Conservation (phyloP, 1,284 basidiomycete species). For the Mycena sp. region DNA sequence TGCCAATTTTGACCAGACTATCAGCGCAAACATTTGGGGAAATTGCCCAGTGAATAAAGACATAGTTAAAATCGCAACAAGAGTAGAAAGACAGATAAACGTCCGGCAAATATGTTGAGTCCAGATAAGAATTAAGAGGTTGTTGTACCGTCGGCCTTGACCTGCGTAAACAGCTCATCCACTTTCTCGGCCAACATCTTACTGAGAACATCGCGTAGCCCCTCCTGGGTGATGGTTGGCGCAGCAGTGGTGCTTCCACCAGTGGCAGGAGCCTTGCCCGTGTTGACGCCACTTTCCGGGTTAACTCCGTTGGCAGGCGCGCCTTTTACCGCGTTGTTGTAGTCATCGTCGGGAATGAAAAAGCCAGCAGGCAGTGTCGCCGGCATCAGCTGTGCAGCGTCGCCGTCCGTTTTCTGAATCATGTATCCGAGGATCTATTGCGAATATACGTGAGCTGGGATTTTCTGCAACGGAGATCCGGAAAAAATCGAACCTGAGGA, state of each 20-base stretch:
- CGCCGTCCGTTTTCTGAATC: conserved; percentile 16
- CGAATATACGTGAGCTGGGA: background rate
- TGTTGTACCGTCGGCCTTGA: no score
- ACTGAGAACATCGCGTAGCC: conserved; percentile 7
- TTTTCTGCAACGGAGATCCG: background rate
- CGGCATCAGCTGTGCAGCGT: conserved; percentile 15
- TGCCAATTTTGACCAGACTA: no score
- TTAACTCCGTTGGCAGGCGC: background rate
- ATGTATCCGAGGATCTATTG: conserved; percentile 28
- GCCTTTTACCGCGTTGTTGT: conserved; percentile 3
- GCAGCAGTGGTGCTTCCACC: background rate
- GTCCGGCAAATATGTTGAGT: no score
- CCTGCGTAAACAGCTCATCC: conserved; percentile 16
- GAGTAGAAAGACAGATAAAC: no score
- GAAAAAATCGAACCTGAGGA: conserved; percentile 23
- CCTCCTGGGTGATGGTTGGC: background rate
- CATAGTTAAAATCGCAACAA: no score
- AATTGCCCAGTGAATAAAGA: no score
- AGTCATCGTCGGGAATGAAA: conserved; percentile 25
- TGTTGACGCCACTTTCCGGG: background rate
- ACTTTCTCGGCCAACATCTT: conserved; percentile 19
- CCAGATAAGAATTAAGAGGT: no score
- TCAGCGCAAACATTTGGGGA: no score
- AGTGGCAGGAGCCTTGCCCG: background rate
- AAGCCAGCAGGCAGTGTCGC: conserved; percentile 16